Percentiles rank a stretch among this genome's conserved stretches.
These are phyloP conservation scores for Rhizopogon sp. DNA, from an alignment of 768 basidiomycete species.

Conservation along the genomic window DNA sequence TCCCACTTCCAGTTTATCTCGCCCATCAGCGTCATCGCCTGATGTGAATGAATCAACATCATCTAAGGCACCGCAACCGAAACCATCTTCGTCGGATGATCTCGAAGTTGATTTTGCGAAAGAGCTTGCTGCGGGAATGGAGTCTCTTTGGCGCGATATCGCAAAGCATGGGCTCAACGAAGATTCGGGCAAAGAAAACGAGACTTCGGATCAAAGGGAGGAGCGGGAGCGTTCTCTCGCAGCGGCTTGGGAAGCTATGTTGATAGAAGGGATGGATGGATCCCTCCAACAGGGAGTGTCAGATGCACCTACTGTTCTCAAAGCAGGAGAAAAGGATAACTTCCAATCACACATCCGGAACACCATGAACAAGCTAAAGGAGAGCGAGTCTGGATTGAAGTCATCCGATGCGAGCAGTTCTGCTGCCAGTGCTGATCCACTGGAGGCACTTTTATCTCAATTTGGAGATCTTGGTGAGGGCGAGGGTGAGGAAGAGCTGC, in stretches of 20 bases:
- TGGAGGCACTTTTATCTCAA: conserved; percentile 51
- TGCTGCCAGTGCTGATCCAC: conserved; percentile 24
- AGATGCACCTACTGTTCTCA: neutral
- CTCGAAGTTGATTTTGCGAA: conserved; percentile 30
- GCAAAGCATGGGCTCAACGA: conserved; percentile 7
- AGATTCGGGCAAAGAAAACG: conserved; percentile 8
- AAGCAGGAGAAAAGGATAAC: conserved; percentile 24
- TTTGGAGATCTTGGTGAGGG: conserved; percentile 37
- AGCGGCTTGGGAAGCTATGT: conserved; percentile 69
- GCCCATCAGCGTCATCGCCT: conserved; percentile 10
- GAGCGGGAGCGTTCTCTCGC: conserved; percentile 38
- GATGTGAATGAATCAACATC: conserved; percentile 11
- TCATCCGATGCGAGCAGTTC: conserved; percentile 9
- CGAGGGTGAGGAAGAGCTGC: conserved; percentile 47
- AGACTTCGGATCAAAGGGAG: conserved; percentile 4
- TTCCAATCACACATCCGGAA: conserved; percentile 71
- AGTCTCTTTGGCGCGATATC: conserved; percentile 32
- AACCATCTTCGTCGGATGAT: conserved; percentile 1
- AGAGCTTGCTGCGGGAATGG: conserved; percentile 42
- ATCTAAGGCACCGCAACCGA: conserved; percentile 13
- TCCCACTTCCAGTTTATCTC: conserved; percentile 5
- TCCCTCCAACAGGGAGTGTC: conserved; percentile 4
- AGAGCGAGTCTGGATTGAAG: conserved; percentile 47
- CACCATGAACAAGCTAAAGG: conserved; percentile 70
- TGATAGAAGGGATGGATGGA: conserved; percentile 58